Evolutionary conservation across 2,329 filamentous ascomycete genomes (phyloP), one percentile per base, ranked within the genome.

Genomic region (Amphichorda felina): DNA sequence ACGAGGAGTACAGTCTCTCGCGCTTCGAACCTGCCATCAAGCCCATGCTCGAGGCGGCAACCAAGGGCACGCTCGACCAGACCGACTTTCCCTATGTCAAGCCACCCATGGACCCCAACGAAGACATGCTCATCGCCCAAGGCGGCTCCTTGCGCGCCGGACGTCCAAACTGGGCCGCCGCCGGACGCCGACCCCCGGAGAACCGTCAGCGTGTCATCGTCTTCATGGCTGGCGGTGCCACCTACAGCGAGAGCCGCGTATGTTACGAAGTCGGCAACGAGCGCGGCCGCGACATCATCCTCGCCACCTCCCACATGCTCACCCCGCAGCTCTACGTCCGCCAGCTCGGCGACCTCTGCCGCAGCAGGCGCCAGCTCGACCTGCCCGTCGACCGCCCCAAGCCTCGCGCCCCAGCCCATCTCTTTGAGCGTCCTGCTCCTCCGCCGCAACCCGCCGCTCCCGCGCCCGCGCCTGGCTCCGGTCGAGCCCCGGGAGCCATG

Each of bases 221-320:
- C 13, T 96, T 94, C 54, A 81, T 96, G 71, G 91, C 89, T 2
- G 91, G 91, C 33, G 91, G 91, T 30, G 91, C 91, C 15, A 96
- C 91, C 0, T 94, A 89, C 55, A 87, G 85, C 5, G 91, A 98
- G 60, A 73, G 84, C 22, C 77, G 91, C 19, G 72, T 79, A 10
- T 98, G 91, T 60, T 96, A 96, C 54, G 86, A 95, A 49, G 64
- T 89, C 18, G 81, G 84, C 3, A 71, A 78, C 35, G 64, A 76
- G 34, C 76, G 76, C 32, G 76, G 75, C 35, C 76, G 82, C 43
- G 91, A 98, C 47, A 65, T 96, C n/a, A 84, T 93, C 53, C 72
- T 98, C 5, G 75, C 81, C 14, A 91, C 85, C 0, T 88, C 82
- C 17, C 91, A 98, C 53, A 95, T 98, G 88, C 66, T 94, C 32